Evolutionary conservation across 2,329 filamentous ascomycete genomes (phyloP).

Genomic region (Cordyceps militaris): DNA sequence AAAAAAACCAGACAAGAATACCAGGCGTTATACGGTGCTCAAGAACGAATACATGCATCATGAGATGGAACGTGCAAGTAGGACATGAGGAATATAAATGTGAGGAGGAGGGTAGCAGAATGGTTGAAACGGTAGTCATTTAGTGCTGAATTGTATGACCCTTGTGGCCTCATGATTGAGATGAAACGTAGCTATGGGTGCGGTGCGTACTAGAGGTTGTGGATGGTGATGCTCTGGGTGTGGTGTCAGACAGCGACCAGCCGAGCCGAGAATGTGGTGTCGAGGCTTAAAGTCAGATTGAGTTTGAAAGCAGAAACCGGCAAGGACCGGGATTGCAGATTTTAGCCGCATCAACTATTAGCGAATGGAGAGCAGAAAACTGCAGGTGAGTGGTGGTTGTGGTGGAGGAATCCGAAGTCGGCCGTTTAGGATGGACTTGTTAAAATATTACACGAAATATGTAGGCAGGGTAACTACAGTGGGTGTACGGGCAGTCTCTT

Average conservation of each 20-base stretch:
- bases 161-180: neutral
- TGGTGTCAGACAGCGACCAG: neutral
- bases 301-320: neutral
- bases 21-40: neutral
- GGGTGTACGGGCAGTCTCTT: neutral
- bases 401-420: slow-evolving; percentile 9
- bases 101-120: too few relatives aligned
- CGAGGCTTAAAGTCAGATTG: neutral
- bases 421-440: slow-evolving; percentile 3
- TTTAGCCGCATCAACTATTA: neutral
- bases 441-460: neutral
- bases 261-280: neutral
- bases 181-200: neutral
- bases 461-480: neutral
- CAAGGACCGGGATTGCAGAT: neutral
- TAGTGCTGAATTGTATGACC: neutral
- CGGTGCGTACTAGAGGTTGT: neutral
- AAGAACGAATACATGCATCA: neutral
- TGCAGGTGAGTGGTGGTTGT: neutral
- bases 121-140: neutral
- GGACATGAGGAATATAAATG: neutral
- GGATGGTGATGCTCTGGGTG: neutral
- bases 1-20: neutral
- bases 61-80: neutral
- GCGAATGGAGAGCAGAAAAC: neutral